Percentiles rank a stretch among this genome's conserved stretches.
Conservation (phyloP, 2,329 filamentous ascomycete species). For the Aspergillus melleus region DNA sequence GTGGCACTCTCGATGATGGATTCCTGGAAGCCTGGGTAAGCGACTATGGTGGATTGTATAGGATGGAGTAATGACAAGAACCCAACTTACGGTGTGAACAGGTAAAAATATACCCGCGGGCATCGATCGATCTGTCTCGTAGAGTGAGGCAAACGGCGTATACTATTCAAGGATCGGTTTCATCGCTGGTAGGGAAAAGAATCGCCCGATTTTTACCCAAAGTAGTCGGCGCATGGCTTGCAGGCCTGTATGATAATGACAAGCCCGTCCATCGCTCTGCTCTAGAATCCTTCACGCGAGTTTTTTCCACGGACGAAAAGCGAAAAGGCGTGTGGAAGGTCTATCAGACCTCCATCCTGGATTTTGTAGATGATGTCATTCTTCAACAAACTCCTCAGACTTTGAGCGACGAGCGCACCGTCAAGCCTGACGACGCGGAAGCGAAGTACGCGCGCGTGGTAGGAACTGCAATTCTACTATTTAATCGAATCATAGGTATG, state of each 20-base stretch:
- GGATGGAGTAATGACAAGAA: conserved; percentile 9
- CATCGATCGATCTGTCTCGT: conserved; percentile 85
- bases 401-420: conserved; percentile 84
- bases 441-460: conserved; percentile 81
- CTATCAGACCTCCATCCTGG: conserved; percentile 77
- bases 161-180: conserved; percentile 65
- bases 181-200: conserved; percentile 67
- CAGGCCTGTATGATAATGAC: conserved; percentile 84
- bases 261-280: conserved; percentile 74
- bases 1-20: conserved; percentile 71
- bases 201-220: conserved; percentile 77
- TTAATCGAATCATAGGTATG: conserved; percentile 55
- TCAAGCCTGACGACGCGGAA: conserved; percentile 79
- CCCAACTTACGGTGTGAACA: conserved; percentile 39
- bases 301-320: conserved; percentile 81
- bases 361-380: conserved; percentile 77
- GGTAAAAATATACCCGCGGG: conserved; percentile 82
- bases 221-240: conserved; percentile 85
- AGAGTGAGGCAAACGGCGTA: conserved; percentile 87
- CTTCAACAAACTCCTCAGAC: conserved; percentile 75
- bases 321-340: conserved; percentile 72
- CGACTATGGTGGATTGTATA: conserved; percentile 24
- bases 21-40: conserved; percentile 87
- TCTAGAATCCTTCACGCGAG: conserved; percentile 69
- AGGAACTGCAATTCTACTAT: conserved; percentile 57